Percentiles rank a stretch among this genome's conserved stretches.
Evolutionary conservation across 257 asterid genomes (phyloP).

Genomic region (Haberlea rhodopensis): DNA sequence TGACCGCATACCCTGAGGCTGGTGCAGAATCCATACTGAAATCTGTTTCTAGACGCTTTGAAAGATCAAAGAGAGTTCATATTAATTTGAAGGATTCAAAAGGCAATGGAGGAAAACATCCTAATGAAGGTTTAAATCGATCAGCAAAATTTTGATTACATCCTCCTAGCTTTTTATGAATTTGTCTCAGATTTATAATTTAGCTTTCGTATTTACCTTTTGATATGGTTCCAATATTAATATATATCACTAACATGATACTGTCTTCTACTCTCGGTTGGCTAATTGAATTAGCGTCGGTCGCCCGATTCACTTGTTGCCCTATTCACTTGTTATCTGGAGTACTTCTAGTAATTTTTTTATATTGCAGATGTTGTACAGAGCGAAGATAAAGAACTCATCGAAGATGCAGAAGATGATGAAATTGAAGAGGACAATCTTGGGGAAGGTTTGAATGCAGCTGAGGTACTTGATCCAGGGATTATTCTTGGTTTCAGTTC

Average conservation of each 20-base stretch:
- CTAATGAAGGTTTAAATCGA: conserved; percentile 46
- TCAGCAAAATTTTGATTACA: too few species aligned
- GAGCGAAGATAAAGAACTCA: conserved; percentile 53
- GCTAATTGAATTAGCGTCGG: conserved; percentile 3
- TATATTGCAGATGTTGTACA: conserved; percentile 39
- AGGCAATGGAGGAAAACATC: conserved; percentile 45
- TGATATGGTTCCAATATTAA: too few species aligned
- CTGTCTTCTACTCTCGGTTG: conserved; percentile 12
- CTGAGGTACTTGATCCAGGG: conserved; percentile 53
- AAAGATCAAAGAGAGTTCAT: conserved; percentile 52
- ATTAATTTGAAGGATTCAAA: conserved; percentile 39
- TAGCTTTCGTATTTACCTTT: too few species aligned
- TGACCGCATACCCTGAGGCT: conserved; percentile 66
- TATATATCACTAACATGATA: not conserved
- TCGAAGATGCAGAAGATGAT: conserved; percentile 53
- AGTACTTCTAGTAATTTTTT: conserved; percentile 9
- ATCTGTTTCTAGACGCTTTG: conserved; percentile 57
- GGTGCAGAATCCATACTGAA: conserved; percentile 69
- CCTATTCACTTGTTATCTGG: not conserved
- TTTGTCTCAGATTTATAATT: too few species aligned
- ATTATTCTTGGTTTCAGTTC: conserved; percentile 11
- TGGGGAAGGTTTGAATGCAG: conserved; percentile 61
- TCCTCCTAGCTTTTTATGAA: too few species aligned
- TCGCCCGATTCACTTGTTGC: not conserved
- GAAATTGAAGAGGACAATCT: conserved; percentile 64